A percentile compares a stretch with the other conserved stretches of the same genome.
Conservation (phyloP, 371 early-diverging fungal genomes). For the Syncephalis plumigaleata region DNA sequence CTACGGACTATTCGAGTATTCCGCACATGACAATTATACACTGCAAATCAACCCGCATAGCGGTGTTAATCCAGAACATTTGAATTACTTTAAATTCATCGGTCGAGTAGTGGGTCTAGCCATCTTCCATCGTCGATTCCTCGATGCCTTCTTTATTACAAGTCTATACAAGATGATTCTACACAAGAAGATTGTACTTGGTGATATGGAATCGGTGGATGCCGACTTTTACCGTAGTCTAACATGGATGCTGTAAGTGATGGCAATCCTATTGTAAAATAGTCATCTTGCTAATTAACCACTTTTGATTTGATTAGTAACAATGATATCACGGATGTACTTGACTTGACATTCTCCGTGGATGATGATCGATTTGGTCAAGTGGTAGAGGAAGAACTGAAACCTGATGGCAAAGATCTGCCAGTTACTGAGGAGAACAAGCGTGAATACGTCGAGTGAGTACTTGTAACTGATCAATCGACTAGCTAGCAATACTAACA, state of each 20-base stretch:
- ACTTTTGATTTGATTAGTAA: conserved; percentile 23
- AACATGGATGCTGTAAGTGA: conserved; percentile 77
- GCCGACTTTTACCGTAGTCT: conserved; percentile 81
- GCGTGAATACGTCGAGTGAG: conserved; percentile 78
- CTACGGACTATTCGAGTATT: conserved; percentile 93
- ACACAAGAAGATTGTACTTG: conserved; percentile 63
- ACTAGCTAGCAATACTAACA: conserved; percentile 4
- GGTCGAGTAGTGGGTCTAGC: conserved; percentile 94
- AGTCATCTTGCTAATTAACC: not conserved
- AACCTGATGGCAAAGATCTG: conserved; percentile 77
- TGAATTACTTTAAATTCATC: conserved; percentile 96
- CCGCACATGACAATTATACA: conserved; percentile 92
- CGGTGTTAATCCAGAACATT: conserved; percentile 92
- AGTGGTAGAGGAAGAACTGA: conserved; percentile 77
- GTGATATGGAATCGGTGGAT: conserved; percentile 94
- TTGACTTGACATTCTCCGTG: conserved; percentile 80
- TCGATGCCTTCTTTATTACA: conserved; percentile 92
- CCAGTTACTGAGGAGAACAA: conserved; percentile 94
- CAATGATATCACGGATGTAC: conserved; percentile 72
- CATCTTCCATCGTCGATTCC: conserved; percentile 90
- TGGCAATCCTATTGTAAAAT: not conserved
- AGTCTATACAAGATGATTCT: conserved; percentile 95
- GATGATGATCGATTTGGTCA: conserved; percentile 93
- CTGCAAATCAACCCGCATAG: conserved; percentile 93
- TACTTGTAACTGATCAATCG: not conserved